Percentiles rank a stretch among this genome's conserved stretches.
Evolutionary conservation across 495 filamentous ascomycete genomes (phyloP).

Genomic region (Aspergillus bertholletiae): DNA sequence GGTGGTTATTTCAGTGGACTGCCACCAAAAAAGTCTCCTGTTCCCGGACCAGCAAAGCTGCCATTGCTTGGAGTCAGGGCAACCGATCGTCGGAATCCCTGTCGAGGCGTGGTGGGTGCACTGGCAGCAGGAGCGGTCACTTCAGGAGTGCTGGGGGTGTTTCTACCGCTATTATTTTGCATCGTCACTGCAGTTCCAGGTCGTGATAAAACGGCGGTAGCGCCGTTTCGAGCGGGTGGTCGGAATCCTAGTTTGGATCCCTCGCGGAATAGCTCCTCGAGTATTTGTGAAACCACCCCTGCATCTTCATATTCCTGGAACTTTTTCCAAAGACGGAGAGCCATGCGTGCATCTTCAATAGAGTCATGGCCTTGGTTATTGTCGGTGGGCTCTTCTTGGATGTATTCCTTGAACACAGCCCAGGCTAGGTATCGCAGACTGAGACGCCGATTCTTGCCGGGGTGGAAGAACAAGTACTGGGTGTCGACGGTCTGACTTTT

Average conservation of each 20-base stretch:
- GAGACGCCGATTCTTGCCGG: conserved; percentile 65
- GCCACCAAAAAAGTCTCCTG: conserved; percentile 40
- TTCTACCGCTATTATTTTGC: conserved; percentile 42
- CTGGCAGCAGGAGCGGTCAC: conserved; percentile 20
- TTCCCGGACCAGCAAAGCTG: conserved; percentile 38
- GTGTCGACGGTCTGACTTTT: conserved; percentile 91
- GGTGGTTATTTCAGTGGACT: conserved; percentile 37
- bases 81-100: conserved; percentile 44
- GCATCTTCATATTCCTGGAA: conserved; percentile 84
- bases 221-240: conserved; percentile 53
- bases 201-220: conserved; percentile 34
- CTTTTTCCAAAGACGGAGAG: conserved; percentile 84
- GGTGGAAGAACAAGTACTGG: conserved; percentile 76
- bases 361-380: conserved; percentile 67
- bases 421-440: conserved; percentile 85
- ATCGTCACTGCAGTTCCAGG: conserved; percentile 44
- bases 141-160: conserved; percentile 41
- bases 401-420: conserved; percentile 82
- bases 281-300: conserved; percentile 67
- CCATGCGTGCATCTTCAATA: conserved; percentile 89
- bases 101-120: conserved; percentile 41
- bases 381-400: conserved; percentile 69
- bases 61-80: conserved; percentile 46
- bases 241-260: conserved; percentile 70
- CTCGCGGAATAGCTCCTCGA: conserved; percentile 77